Percentiles rank a stretch among this genome's conserved stretches.
phyloP scores from a whole-genome alignment of 2,329 filamentous ascomycete genomes.

The Aspergillus clavatus region DNA sequence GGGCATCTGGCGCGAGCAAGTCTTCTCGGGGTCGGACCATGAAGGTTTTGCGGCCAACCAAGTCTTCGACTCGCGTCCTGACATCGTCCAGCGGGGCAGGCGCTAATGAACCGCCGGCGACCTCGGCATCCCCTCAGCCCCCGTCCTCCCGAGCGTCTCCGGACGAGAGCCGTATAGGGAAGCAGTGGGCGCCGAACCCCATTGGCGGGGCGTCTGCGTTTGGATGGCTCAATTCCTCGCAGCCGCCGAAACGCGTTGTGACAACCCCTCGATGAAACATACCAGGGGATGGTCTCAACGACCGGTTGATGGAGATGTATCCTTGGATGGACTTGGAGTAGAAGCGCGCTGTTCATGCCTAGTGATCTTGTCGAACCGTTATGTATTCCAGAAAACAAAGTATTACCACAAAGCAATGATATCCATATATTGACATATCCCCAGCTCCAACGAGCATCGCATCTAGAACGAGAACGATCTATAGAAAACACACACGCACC shows the following conservation, averaged over 20 bases:
- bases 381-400: too few species aligned
- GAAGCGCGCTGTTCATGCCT: too few species aligned
- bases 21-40: conserved; percentile 63
- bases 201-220: conserved; percentile 91
- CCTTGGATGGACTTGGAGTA: too few species aligned
- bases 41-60: conserved; percentile 82
- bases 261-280: conserved; percentile 22
- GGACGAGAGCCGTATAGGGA: conserved; percentile 31
- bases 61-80: conserved; percentile 47
- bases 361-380: too few species aligned
- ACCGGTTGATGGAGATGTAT: too few species aligned
- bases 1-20: conserved; percentile 54
- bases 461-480: too few species aligned
- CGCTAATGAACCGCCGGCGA: conserved; percentile 11
- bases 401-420: too few species aligned
- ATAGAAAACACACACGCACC: too few species aligned
- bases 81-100: conserved; percentile 14
- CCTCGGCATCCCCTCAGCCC: conserved; percentile 10
- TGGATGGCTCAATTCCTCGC: conserved; percentile 69
- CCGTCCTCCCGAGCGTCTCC: conserved; percentile 19
- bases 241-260: conserved; percentile 16
- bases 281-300: conserved; percentile 14
- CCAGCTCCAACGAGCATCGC: too few species aligned
- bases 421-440: too few species aligned
- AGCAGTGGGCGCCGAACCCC: conserved; percentile 67